These are phyloP conservation scores for Papiliotrema fonsecae DNA, from an alignment of 1,284 basidiomycete species.

Conservation along the genomic window DNA sequence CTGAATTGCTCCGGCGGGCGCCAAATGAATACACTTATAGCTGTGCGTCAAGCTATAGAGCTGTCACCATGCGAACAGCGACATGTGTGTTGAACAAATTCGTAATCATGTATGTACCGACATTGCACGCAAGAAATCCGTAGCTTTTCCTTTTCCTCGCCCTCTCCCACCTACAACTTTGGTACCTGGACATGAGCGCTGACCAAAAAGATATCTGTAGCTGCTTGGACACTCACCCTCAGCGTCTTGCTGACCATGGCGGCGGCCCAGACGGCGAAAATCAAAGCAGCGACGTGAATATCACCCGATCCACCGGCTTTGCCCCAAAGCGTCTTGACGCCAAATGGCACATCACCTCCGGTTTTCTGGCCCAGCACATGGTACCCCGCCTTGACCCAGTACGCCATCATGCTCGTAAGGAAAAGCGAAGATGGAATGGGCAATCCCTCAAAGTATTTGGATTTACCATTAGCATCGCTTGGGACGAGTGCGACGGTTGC, in stretches of 20 bases:
- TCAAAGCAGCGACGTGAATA: conserved; percentile 65
- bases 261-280: conserved; percentile 79
- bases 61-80: too few species aligned
- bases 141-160: too few species aligned
- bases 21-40: too few species aligned
- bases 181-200: background rate
- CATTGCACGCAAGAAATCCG: too few species aligned
- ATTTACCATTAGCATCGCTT: conserved; percentile 79
- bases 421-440: conserved; percentile 89
- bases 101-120: too few species aligned
- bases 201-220: background rate
- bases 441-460: conserved; percentile 93
- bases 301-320: conserved; percentile 67
- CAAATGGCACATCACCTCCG: conserved; percentile 58
- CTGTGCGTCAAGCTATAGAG: too few species aligned
- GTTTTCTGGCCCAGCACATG: conserved; percentile 52
- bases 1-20: too few species aligned
- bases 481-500: conserved; percentile 94
- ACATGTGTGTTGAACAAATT: too few species aligned
- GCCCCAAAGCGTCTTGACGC: conserved; percentile 68
- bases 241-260: conserved; percentile 96
- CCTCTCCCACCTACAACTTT: background rate
- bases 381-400: conserved; percentile 78
- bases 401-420: conserved; percentile 74
- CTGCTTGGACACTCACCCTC: conserved; percentile 55